A percentile compares a stretch with the other conserved stretches of the same genome.
Conservation (phyloP, 2,329 filamentous ascomycete genomes). For the Arthrobotrys sphaeroides region DNA sequence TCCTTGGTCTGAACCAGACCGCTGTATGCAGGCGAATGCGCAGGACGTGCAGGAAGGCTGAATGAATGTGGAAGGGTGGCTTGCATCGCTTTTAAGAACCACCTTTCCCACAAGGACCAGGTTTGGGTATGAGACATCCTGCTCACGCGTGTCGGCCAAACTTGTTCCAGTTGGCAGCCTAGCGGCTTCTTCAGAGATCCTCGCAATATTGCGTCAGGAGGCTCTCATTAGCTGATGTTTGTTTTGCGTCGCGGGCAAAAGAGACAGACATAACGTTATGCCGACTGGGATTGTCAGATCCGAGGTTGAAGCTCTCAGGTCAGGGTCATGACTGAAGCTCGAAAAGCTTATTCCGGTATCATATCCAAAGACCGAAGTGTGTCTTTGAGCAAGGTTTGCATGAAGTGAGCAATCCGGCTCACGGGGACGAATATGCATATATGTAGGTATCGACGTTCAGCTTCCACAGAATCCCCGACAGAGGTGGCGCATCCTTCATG, state of each 20-base stretch:
- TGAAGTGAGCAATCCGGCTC: too few relatives aligned
- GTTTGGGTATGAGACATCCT: not conserved
- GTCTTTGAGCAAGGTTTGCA: too few relatives aligned
- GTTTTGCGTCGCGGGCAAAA: too few relatives aligned
- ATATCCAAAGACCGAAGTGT: too few relatives aligned
- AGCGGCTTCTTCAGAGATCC: not conserved
- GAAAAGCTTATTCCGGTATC: not conserved
- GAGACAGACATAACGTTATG: slow-evolving; percentile 24
- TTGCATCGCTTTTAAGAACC: slow-evolving; percentile 14
- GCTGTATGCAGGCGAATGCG: not conserved
- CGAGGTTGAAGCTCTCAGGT: not conserved
- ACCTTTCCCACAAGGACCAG: too few relatives aligned
- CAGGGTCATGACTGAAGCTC: not conserved
- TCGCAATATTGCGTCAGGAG: not conserved
- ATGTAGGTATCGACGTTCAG: too few relatives aligned
- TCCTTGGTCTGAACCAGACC: not conserved
- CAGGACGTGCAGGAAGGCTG: slow-evolving; percentile 33
- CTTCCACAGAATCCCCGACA: not conserved
- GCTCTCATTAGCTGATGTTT: not conserved
- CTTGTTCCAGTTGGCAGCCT: slow-evolving; percentile 21
- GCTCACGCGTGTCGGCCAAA: not conserved
- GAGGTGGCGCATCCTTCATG: not conserved
- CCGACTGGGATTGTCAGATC: not conserved
- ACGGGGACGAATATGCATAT: too few relatives aligned
- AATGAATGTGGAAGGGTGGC: not conserved